Evolutionary conservation across 805 yeast genomes (phyloP), one percentile per base, ranked within the genome.

Genomic region (Pichia kluyveri): DNA sequence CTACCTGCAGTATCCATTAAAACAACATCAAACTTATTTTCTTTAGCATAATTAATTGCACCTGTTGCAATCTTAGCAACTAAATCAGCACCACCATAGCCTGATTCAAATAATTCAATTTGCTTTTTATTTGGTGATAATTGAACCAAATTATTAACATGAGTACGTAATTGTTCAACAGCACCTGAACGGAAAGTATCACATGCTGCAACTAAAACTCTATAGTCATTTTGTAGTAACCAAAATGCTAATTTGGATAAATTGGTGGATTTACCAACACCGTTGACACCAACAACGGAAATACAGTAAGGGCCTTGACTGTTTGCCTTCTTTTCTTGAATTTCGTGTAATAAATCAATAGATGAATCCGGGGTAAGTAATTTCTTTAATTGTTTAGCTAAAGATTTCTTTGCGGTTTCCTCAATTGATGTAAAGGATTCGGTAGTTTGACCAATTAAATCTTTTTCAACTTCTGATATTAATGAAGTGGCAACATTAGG

Each of bases 101-200:
- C 99, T 47, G 89, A 90, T 67, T 89, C 96, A 62, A 84, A 91
- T 34, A 91, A 68, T 62, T 89, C 96, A 44, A 88, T 83, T 56
- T 69, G 61, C 32, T 61, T 56, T 34, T 51, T 42, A 17, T 55
- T 54, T 42, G 73, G 76, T 32, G 87, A 82, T 40, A 90, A 70
- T 52, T 80, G 80, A 46, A 82, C 77, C 53, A 91, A 70, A 59
- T 93, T 86, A 52, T 82, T 82, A 2, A 91, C 98, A 67, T 91
- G 99, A 2, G 90, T 96, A 56, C 93, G 80, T 51, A 91, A 72
- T 68, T 91, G 99, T 64, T 91, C 98, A n/a, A 91, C 97, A 0
- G 99, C 99, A 45, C 99, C 99, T 0, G 96, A 87, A 66, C 99
- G 77, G 69, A 91, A 91, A 0, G 99, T 93, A 69, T 91, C 99